phyloP scores from a whole-genome alignment of 73 alveolate genomes.

The Tetrahymena borealis region DNA sequence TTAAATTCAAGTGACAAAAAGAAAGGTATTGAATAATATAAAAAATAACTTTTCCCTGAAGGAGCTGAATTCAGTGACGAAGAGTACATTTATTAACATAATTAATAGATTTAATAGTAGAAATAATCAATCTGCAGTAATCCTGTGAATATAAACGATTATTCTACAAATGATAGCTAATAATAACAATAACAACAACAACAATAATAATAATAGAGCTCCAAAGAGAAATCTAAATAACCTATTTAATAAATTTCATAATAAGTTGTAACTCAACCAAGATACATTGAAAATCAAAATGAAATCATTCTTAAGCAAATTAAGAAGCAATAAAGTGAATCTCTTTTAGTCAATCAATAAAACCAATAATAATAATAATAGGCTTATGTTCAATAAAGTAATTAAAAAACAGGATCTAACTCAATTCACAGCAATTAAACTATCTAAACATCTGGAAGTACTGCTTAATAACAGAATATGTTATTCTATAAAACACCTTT shows the following conservation, averaged over 20 bases:
- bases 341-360: not conserved
- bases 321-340: not conserved
- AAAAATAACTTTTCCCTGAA: not conserved
- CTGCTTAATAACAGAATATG: not conserved
- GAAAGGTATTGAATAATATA: not conserved
- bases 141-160: not conserved
- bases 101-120: not conserved
- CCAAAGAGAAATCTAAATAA: not conserved
- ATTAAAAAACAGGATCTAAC: not conserved
- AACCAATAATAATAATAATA: not conserved
- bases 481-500: not conserved
- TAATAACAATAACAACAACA: not conserved
- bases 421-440: not conserved
- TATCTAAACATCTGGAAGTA: not conserved
- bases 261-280: not conserved
- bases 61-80: not conserved
- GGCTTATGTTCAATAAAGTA: not conserved
- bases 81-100: not conserved
- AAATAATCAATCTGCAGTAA: not conserved
- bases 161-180: not conserved
- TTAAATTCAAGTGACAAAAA: not conserved
- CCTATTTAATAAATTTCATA: not conserved
- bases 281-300: not conserved
- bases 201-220: not conserved
- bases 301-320: not conserved